Evolutionary conservation across 441 rosid genomes (phyloP), one percentile per base, ranked within the genome.

Genomic region (Macaranga tanarius): DNA sequence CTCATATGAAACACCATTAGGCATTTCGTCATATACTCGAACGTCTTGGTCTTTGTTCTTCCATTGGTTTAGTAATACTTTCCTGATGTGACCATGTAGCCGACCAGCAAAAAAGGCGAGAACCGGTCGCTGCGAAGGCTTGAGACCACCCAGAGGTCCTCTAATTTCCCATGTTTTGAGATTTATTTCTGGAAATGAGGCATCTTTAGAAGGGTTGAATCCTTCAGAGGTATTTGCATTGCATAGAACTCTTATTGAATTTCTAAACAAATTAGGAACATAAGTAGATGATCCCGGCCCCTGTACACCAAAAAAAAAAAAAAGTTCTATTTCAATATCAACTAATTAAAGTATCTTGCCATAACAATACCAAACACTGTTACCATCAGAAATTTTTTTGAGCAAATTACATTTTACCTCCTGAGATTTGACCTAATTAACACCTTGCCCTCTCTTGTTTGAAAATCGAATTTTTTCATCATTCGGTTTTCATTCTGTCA

Each of bases 221-320:
- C 95, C 95, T 84, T 93, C 97, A 60, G 97, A 91, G 13, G 87
- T 77, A 82, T 93, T 92, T 73, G 98, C 98, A 67, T 93, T 93
- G 78, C 97, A 92, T 50, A 92, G 45, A 5, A 84, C 95, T 40
- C 98, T 83, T 56, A 92, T 90, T 10, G 98, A 92, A 20, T 71
- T 85, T 54, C 73, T 79, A 85, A 75, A 90, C 10, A 93, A 82
- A 11, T 82, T 20, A 0, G 85, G 85, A 17, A 75, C 85, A 62
- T 73, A 85, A 16, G 76, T 65, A 1, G 90, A 80, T 22, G 84
- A 25, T 0, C 48, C 61, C 0, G 88, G 88, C 44, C 88, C 88
- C 88, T 84, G 78, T 2, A 31, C 19, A 42, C 13, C 11, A 38
- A 10, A 22, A 45, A 57, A 65, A 22, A 6, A n/a, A n/a, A n/a